These are phyloP conservation scores for Tilletia caries DNA, from an alignment of 1,284 basidiomycete genomes.

Conservation along the genomic window DNA sequence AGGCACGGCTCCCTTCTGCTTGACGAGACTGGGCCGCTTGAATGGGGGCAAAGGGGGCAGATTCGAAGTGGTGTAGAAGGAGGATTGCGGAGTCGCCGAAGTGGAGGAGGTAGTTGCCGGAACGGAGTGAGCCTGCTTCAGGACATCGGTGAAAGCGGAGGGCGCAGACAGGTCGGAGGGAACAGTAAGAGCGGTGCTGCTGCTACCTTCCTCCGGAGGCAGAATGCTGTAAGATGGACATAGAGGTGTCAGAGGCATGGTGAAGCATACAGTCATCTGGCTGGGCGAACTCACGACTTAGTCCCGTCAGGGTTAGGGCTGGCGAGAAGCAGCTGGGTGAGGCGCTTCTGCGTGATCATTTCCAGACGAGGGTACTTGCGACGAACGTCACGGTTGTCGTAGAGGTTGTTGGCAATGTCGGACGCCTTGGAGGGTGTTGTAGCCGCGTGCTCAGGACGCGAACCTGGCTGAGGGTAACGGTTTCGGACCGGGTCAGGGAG, in stretches of 20 bases:
- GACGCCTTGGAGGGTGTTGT: conserved; percentile 76
- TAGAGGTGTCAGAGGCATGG: background rate
- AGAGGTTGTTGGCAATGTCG: conserved; percentile 55
- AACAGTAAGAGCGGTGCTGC: conserved; percentile 41
- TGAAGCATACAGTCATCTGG: background rate
- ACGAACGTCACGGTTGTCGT: conserved; percentile 91
- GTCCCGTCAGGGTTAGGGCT: conserved; percentile 63
- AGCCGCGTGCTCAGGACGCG: conserved; percentile 77
- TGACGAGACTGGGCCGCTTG: conserved; percentile 45
- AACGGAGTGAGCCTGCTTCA: conserved; percentile 42
- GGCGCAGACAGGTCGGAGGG: conserved; percentile 47
- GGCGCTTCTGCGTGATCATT: conserved; percentile 50
- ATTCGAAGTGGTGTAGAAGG: conserved; percentile 42
- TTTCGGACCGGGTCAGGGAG: conserved; percentile 70
- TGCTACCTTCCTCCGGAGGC: conserved; percentile 33
- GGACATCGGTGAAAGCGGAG: conserved; percentile 51
- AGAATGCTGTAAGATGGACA: conserved; percentile 28
- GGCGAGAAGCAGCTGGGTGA: conserved; percentile 73
- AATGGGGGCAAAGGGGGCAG: conserved; percentile 50
- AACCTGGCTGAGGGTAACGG: conserved; percentile 80
- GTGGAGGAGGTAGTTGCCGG: background rate
- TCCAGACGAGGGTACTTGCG: conserved; percentile 78
- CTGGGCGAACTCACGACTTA: conserved; percentile 35
- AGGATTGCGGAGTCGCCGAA: background rate
- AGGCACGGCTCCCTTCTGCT: conserved; percentile 50